These are phyloP conservation scores for Populus ilicifolia DNA, from an alignment of 345 rosid genomes.

Conservation along the genomic window DNA sequence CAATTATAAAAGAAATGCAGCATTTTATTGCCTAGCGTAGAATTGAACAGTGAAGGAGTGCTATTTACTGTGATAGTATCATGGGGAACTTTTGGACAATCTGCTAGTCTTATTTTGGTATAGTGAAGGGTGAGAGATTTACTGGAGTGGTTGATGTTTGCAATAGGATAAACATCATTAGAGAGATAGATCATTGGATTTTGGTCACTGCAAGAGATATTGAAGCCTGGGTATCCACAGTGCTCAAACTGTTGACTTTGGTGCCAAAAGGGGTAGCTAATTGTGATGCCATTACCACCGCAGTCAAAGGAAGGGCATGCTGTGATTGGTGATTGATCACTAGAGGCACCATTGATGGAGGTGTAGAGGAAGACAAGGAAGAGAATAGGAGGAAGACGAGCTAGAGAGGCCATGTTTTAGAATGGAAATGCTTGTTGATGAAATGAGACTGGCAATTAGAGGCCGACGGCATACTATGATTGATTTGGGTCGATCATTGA, in stretches of 20 bases:
- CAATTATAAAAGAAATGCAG: conserved; percentile 30
- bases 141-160: conserved; percentile 12
- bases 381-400: neutral
- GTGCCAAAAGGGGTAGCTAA: conserved; percentile 32
- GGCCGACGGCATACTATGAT: too few relatives aligned
- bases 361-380: neutral
- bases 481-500: too few relatives aligned
- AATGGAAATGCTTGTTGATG: neutral
- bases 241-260: conserved; percentile 7
- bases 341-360: conserved; percentile 8
- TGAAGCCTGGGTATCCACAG: conserved; percentile 36
- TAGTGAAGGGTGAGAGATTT: conserved; percentile 20
- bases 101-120: neutral
- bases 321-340: neutral
- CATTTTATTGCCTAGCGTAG: neutral
- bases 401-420: conserved; percentile 7
- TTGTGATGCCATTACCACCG: conserved; percentile 13
- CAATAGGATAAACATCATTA: neutral
- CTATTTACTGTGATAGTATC: neutral
- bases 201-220: conserved; percentile 24
- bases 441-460: neutral
- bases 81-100: conserved; percentile 16
- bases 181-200: conserved; percentile 15
- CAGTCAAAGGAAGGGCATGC: conserved; percentile 22
- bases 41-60: neutral